A percentile compares a stretch with the other conserved stretches of the same genome.
phyloP scores from a whole-genome alignment of 805 yeast genomes.

The Saccharomycopsis sp. region DNA sequence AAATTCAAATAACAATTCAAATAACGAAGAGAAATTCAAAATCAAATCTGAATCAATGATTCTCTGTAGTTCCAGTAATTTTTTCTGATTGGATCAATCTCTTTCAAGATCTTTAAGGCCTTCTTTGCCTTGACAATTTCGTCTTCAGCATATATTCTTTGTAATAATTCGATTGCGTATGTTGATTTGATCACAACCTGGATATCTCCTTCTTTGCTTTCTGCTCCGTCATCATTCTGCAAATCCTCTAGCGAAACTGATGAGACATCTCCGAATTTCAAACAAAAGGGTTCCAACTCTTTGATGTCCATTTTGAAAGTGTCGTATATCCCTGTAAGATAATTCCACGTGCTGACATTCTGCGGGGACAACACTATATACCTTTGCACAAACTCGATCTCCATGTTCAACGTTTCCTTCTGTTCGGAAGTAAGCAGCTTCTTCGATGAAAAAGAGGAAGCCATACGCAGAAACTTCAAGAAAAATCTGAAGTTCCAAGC shows the following conservation, averaged over 20 bases:
- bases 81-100: conserved; percentile 53
- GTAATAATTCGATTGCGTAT: conserved; percentile 56
- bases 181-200: conserved; percentile 37
- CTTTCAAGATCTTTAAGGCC: conserved; percentile 44
- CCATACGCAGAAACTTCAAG: conserved; percentile 29
- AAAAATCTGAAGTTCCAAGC: conserved; percentile 89
- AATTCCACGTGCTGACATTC: conserved; percentile 83
- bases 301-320: conserved; percentile 25
- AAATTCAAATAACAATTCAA: no score
- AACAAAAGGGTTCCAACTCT: conserved; percentile 39
- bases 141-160: conserved; percentile 36
- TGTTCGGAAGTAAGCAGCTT: conserved; percentile 20
- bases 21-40: no score
- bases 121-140: conserved; percentile 30
- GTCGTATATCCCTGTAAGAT: conserved; percentile 51
- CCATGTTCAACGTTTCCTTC: conserved; percentile 30
- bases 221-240: conserved; percentile 21
- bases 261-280: conserved; percentile 30
- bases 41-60: no score
- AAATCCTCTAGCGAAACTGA: conserved; percentile 21
- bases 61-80: conserved; percentile 48
- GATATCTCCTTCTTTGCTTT: no score
- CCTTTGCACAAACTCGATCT: conserved; percentile 42
- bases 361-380: conserved; percentile 59
- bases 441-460: no score